Evolutionary conservation across 805 yeast species (phyloP).

Genomic region (Candida orba): DNA sequence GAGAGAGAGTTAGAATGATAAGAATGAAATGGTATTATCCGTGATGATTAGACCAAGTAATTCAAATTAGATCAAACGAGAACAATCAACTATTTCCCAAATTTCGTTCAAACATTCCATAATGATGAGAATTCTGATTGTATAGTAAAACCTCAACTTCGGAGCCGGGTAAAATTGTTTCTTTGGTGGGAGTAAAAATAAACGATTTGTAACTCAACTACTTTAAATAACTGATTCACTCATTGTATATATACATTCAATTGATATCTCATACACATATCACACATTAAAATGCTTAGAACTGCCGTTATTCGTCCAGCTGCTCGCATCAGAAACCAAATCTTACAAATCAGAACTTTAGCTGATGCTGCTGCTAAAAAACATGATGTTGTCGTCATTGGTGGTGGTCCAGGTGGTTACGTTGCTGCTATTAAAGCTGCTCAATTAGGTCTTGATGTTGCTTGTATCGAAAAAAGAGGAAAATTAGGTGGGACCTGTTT

Average conservation of each 20-base stretch:
- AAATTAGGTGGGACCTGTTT: conserved; percentile 96
- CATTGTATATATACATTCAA: neutral
- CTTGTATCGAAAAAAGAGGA: conserved; percentile 97
- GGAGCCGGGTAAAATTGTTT: conserved; percentile 5
- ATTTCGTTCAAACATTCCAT: too few relatives aligned
- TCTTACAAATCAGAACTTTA: conserved; percentile 8
- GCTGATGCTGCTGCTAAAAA: conserved; percentile 28
- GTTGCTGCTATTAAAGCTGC: conserved; percentile 99
- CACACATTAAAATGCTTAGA: conserved; percentile 16
- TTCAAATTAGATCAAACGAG: too few relatives aligned
- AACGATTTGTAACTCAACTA: neutral
- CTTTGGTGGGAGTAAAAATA: conserved; percentile 2
- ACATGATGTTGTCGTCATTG: conserved; percentile 90
- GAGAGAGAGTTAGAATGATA: neutral
- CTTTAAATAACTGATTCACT: neutral
- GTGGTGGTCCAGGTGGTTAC: conserved; percentile 99
- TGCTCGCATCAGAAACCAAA: conserved; percentile 3
- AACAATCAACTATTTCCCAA: too few relatives aligned
- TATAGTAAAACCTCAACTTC: neutral
- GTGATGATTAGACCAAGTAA: too few relatives aligned
- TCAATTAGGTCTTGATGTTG: conserved; percentile 88
- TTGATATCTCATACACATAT: neutral
- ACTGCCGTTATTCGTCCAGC: conserved; percentile 11
- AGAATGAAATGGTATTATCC: neutral
- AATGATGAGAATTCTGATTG: too few relatives aligned